Conservation (phyloP, 1,284 basidiomycete species). For the Athelia psychrophila region DNA sequence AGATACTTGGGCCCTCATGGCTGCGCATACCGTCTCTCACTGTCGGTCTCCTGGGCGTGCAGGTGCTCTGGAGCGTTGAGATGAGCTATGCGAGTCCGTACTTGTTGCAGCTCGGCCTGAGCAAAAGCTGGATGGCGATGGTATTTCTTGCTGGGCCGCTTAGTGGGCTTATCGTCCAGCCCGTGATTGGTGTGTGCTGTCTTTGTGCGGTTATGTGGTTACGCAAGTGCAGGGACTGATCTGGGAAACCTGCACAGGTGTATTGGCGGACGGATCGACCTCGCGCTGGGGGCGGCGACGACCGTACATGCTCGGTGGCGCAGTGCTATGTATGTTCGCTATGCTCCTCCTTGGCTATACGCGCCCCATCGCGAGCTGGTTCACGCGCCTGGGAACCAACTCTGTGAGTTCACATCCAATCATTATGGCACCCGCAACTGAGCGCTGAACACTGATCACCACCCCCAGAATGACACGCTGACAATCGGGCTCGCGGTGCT, state of each 20-base stretch:
- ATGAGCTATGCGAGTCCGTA: constrained; percentile 91
- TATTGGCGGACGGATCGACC: constrained; percentile 85
- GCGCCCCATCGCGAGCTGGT: constrained; percentile 63
- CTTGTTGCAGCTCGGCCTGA: constrained; percentile 85
- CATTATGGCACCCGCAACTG: background rate
- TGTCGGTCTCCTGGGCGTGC: constrained; percentile 76
- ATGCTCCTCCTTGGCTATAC: constrained; percentile 89
- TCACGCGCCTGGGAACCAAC: constrained; percentile 40
- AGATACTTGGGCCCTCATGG: constrained; percentile 59
- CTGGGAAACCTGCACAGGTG: constrained; percentile 49
- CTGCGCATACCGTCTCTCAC: constrained; percentile 71
- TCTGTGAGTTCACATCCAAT: constrained; percentile 27
- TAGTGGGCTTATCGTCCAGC: constrained; percentile 90
- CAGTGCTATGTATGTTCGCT: constrained; percentile 63
- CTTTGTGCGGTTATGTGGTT: too few relatives aligned
- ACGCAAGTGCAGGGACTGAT: too few relatives aligned
- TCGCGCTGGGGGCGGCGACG: constrained; percentile 82
- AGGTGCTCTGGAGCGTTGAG: constrained; percentile 89
- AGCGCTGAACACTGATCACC: constrained; percentile 14
- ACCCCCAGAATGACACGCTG: constrained; percentile 53
- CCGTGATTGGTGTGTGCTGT: constrained; percentile 67
- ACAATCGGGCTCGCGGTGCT: constrained; percentile 81
- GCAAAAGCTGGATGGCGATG: constrained; percentile 84
- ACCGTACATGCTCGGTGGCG: constrained; percentile 81
- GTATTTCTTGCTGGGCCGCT: constrained; percentile 95